Percentiles rank a stretch among this genome's conserved stretches.
Evolutionary conservation across 2,329 filamentous ascomycete genomes (phyloP).

Genomic region (Pestalotiopsis sp.): DNA sequence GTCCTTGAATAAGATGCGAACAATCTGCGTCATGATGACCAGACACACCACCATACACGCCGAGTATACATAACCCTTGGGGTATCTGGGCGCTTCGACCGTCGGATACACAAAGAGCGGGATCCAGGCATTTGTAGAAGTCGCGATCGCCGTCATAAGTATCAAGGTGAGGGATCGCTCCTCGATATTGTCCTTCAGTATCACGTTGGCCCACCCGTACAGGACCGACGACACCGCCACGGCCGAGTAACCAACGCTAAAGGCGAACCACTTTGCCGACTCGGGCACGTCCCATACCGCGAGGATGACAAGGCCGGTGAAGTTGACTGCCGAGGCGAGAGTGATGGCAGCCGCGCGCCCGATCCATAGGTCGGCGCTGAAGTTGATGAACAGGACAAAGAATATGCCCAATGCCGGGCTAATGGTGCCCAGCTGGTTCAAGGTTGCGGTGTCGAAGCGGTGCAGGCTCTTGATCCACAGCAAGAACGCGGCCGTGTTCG

Average conservation of each 20-base stretch:
- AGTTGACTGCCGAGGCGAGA: conserved; percentile 50
- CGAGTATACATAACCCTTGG: conserved; percentile 37
- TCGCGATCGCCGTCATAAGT: conserved; percentile 53
- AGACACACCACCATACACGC: conserved; percentile 7
- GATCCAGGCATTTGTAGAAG: conserved; percentile 59
- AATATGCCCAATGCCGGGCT: conserved; percentile 58
- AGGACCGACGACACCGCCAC: conserved; percentile 56
- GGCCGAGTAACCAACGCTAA: conserved; percentile 48
- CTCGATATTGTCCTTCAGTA: conserved; percentile 44
- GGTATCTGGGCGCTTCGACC: conserved; percentile 42
- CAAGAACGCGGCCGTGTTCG: conserved; percentile 49
- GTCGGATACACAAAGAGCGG: conserved; percentile 52
- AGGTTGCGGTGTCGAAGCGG: conserved; percentile 43
- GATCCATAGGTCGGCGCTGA: conserved; percentile 53
- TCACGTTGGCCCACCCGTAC: conserved; percentile 57
- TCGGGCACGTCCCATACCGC: conserved; percentile 59
- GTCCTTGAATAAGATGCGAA: conserved; percentile 1
- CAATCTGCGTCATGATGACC: conserved; percentile 9
- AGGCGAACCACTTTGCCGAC: conserved; percentile 54
- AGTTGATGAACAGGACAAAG: conserved; percentile 55
- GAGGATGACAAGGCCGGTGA: conserved; percentile 54
- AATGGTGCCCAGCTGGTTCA: conserved; percentile 55
- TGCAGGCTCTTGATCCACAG: conserved; percentile 60
- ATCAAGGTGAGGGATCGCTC: conserved; percentile 52
- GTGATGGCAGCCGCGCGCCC: conserved; percentile 59